Conservation (phyloP, 495 filamentous ascomycete genomes). For the Neurospora sp. region DNA sequence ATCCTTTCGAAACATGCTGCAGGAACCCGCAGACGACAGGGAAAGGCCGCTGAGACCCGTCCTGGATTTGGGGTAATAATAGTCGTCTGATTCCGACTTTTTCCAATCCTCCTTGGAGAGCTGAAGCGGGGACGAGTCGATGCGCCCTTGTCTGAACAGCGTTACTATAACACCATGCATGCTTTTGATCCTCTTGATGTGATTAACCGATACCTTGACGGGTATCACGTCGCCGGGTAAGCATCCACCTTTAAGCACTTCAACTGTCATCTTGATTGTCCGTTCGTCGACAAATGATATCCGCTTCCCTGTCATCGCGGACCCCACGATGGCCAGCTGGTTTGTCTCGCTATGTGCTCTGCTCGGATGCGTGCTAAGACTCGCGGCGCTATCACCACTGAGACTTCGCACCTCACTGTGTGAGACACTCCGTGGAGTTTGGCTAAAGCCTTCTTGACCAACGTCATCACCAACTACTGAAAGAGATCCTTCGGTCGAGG, state of each 20-base stretch:
- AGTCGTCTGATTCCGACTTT: conserved; percentile 50
- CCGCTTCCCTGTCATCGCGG: conserved; percentile 10
- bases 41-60: conserved; percentile 73
- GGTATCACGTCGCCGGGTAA: conserved; percentile 77
- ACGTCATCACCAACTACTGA: conserved; percentile 29
- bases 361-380: conserved; percentile 31
- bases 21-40: conserved; percentile 67
- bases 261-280: conserved; percentile 80
- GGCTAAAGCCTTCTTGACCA: conserved; percentile 12
- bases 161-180: conserved; percentile 89
- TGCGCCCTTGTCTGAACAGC: conserved; percentile 81
- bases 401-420: conserved; percentile 36
- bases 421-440: conserved; percentile 21
- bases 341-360: conserved; percentile 22
- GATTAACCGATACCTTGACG: conserved; percentile 70
- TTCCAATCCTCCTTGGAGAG: conserved; percentile 53
- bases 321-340: neutral
- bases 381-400: conserved; percentile 36
- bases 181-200: conserved; percentile 78
- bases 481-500: conserved; percentile 30
- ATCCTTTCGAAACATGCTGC: conserved; percentile 87
- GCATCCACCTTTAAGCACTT: conserved; percentile 72
- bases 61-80: conserved; percentile 60
- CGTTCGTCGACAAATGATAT: conserved; percentile 33
- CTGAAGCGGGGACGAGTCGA: conserved; percentile 62